These are phyloP conservation scores for Aureobasidium namibiae DNA, from an alignment of 2,329 filamentous ascomycete species.

Conservation along the genomic window DNA sequence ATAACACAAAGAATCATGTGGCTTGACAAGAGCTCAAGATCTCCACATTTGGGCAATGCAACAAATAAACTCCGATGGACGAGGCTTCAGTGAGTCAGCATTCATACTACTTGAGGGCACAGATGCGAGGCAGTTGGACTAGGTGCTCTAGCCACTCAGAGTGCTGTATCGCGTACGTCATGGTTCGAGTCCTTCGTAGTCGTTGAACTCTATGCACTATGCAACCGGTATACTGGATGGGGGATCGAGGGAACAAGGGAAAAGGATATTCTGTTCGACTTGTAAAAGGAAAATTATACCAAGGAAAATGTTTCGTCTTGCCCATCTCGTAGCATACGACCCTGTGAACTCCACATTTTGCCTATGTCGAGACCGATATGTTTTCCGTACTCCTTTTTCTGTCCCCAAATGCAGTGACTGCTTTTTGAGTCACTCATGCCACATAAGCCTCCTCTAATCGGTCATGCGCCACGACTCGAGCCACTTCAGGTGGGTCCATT, in stretches of 20 bases:
- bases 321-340: not conserved
- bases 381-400: not conserved
- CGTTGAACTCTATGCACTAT: not conserved
- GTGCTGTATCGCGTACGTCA: not conserved
- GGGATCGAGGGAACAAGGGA: not conserved
- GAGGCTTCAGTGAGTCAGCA: not conserved
- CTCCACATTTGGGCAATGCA: not conserved
- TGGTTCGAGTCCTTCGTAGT: not conserved
- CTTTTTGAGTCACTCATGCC: not conserved
- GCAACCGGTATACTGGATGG: not conserved
- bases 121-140: not conserved
- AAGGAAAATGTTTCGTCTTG: conserved; percentile 7
- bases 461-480: conserved; percentile 78
- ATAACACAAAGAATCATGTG: no score
- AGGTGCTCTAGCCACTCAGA: not conserved
- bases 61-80: not conserved
- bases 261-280: conserved; percentile 3
- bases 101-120: not conserved
- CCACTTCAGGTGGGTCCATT: conserved; percentile 94
- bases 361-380: not conserved
- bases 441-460: conserved; percentile 34
- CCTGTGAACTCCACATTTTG: not conserved
- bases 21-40: not conserved
- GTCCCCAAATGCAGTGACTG: not conserved
- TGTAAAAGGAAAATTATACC: conserved; percentile 7